Conservation (phyloP, 768 basidiomycete species). For the Pisolithus albus region DNA sequence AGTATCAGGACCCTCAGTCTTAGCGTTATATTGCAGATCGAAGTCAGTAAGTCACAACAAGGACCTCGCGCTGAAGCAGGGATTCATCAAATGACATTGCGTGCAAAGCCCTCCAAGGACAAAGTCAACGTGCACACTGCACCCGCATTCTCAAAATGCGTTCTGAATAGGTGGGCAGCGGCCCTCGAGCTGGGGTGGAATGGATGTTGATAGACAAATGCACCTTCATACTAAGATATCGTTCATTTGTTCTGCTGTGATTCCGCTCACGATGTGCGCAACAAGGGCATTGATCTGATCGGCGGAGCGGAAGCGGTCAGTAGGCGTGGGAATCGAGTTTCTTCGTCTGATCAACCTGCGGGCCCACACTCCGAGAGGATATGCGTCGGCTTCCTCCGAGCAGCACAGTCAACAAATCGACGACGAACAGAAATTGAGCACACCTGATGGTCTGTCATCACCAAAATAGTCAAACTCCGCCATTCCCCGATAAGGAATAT, state of each 20-base stretch:
- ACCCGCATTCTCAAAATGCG: constrained; percentile 61
- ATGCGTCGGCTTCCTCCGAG: too few relatives aligned
- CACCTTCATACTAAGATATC: constrained; percentile 81
- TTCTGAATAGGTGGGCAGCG: constrained; percentile 51
- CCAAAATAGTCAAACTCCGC: too few relatives aligned
- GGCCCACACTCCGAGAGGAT: too few relatives aligned
- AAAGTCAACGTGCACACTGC: constrained; percentile 53
- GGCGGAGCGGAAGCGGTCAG: constrained; percentile 37
- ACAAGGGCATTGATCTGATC: constrained; percentile 63
- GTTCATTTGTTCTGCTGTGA: constrained; percentile 61
- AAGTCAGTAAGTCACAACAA: too few relatives aligned
- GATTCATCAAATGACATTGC: too few relatives aligned
- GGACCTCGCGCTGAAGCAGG: too few relatives aligned
- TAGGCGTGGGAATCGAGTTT: too few relatives aligned
- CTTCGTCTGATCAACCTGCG: too few relatives aligned
- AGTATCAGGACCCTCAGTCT: constrained; percentile 52
- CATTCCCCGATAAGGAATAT: too few relatives aligned
- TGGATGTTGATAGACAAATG: constrained; percentile 65
- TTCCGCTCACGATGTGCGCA: constrained; percentile 58
- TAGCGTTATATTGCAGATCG: constrained; percentile 39
- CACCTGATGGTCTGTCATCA: too few relatives aligned
- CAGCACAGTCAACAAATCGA: too few relatives aligned
- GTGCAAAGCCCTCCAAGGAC: constrained; percentile 33
- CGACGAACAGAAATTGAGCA: too few relatives aligned
- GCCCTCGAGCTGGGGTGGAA: constrained; percentile 59